Evolutionary conservation across 176 grass and related monocot genomes (phyloP).

Genomic region (Aechmea fasciata): DNA sequence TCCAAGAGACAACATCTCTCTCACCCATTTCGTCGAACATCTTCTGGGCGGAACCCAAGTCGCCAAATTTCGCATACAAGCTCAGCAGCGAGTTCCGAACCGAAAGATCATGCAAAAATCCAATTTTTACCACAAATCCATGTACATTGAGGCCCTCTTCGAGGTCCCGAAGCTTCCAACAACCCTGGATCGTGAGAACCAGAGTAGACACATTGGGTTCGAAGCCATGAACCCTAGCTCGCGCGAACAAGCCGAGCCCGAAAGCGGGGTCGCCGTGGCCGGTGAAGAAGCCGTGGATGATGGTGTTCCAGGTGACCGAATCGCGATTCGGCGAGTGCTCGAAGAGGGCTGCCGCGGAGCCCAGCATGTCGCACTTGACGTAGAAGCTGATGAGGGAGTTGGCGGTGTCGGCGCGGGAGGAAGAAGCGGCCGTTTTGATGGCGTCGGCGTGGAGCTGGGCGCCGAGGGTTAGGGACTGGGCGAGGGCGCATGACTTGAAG

Average conservation of each 20-base stretch:
- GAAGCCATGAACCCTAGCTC: conserved; percentile 11
- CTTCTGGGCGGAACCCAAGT: conserved; percentile 6
- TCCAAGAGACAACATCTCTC: conserved; percentile 38
- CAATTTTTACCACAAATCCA: conserved; percentile 13
- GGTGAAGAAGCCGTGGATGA: conserved; percentile 24
- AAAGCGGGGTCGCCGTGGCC: not conserved
- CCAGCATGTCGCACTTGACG: conserved; percentile 8
- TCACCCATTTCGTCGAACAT: conserved; percentile 24
- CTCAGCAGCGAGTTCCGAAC: conserved; percentile 20
- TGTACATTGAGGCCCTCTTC: conserved; percentile 25
- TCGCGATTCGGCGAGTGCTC: conserved; percentile 12
- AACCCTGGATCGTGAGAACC: conserved; percentile 21
- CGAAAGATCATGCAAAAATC: conserved; percentile 10
- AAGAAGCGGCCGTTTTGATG: conserved; percentile 22
- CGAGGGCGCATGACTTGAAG: conserved; percentile 19
- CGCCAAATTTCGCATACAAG: conserved; percentile 21
- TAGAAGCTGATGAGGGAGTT: conserved; percentile 34
- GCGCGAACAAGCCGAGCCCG: conserved; percentile 1
- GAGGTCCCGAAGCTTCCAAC: conserved; percentile 14
- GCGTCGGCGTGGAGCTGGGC: conserved; percentile 24
- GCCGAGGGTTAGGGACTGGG: not conserved
- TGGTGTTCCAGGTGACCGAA: conserved; percentile 29
- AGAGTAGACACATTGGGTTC: conserved; percentile 23
- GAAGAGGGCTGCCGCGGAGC: conserved; percentile 17
- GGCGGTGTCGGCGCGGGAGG: conserved; percentile 14